Conservation (phyloP, 441 rosid species). For the Raphanus hybrid region DNA sequence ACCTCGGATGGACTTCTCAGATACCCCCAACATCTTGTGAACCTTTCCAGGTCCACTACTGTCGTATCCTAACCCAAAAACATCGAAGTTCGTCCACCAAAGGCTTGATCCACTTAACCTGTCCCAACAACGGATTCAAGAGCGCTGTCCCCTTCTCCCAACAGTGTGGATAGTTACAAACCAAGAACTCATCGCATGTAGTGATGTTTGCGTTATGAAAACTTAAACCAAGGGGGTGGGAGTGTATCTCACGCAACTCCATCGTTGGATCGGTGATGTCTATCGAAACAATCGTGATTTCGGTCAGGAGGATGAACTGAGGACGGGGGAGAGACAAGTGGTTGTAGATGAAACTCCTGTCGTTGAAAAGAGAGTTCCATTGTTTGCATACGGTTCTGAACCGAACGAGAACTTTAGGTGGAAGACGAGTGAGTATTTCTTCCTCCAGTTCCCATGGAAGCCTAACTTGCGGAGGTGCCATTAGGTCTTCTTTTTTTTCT, state of each 20-base stretch:
- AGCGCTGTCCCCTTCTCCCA: not conserved
- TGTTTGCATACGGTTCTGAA: not conserved
- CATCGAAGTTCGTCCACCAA: not conserved
- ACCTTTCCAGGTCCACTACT: not conserved
- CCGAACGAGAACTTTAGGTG: not conserved
- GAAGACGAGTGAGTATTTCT: conserved; percentile 3
- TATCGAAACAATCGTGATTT: not conserved
- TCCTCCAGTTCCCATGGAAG: not conserved
- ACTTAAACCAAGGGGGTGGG: not conserved
- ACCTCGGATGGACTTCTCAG: not conserved
- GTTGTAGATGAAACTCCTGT: conserved; percentile 4
- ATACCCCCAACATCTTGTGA: not conserved
- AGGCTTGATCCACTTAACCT: not conserved
- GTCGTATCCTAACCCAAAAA: not conserved
- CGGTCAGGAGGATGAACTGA: not conserved
- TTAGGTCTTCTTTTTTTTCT: not conserved
- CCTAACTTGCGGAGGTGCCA: not conserved
- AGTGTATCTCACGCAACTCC: not conserved
- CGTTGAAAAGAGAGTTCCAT: conserved; percentile 2
- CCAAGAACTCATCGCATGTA: conserved; percentile 1
- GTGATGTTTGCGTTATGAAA: not conserved
- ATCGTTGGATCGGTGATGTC: not conserved
- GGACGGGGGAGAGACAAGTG: not conserved
- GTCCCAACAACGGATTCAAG: not conserved
- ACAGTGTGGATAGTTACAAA: not conserved